Evolutionary conservation across 768 basidiomycete species (phyloP).

Genomic region (Podaxis carcinomalis): DNA sequence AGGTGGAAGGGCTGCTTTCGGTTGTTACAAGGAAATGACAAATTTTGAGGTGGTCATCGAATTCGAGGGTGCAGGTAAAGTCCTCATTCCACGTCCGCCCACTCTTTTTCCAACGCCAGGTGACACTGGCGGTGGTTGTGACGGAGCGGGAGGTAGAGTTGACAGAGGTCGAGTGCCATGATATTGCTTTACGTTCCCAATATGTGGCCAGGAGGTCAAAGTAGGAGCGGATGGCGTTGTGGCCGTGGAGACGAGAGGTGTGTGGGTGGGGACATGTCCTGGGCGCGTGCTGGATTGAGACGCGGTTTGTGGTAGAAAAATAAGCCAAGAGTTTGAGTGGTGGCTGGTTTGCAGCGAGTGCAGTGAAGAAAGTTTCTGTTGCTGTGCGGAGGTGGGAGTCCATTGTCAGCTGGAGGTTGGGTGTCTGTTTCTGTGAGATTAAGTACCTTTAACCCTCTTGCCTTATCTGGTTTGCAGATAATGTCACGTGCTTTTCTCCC

Average conservation of each 20-base stretch:
- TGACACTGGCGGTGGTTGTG: slow-evolving; percentile 31
- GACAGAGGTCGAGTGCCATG: slow-evolving; percentile 18
- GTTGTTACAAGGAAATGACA: slow-evolving; percentile 36
- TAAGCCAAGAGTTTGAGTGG: slow-evolving; percentile 29
- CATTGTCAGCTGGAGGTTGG: background rate
- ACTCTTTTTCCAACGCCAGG: slow-evolving; percentile 44
- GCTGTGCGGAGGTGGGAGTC: slow-evolving; percentile 26
- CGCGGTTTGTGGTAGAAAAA: slow-evolving; percentile 35
- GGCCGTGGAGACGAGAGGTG: slow-evolving; percentile 32
- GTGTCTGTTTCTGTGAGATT: background rate
- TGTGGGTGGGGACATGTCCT: slow-evolving; percentile 27
- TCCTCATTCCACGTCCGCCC: slow-evolving; percentile 41
- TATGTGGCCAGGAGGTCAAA: slow-evolving; percentile 44
- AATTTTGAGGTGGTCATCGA: slow-evolving; percentile 40
- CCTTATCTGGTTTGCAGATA: slow-evolving; percentile 1
- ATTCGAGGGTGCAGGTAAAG: slow-evolving; percentile 40
- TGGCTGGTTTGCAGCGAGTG: slow-evolving; percentile 29
- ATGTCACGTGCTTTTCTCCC: background rate
- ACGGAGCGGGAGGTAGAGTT: slow-evolving; percentile 25
- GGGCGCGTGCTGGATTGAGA: slow-evolving; percentile 38
- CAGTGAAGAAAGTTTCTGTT: slow-evolving; percentile 32
- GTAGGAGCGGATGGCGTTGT: slow-evolving; percentile 45
- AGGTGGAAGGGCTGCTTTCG: slow-evolving; percentile 34
- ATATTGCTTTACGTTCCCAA: slow-evolving; percentile 32
- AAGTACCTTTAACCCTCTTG: background rate